phyloP scores from a whole-genome alignment of 2,329 filamentous ascomycete species.

The Xylaria sp. region DNA sequence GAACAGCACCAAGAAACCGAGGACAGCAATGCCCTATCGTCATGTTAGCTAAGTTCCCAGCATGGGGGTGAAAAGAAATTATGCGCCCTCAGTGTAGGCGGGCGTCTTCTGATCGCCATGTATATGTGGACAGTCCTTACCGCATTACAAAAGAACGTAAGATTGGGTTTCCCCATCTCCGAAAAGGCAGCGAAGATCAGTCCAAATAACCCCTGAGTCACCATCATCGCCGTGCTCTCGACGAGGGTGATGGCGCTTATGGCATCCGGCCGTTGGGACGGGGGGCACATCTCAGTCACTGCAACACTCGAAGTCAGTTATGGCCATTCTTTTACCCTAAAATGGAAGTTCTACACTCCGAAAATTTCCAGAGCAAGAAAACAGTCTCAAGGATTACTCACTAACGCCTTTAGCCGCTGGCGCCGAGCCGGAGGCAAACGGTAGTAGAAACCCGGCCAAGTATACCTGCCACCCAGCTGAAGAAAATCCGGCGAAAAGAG shows the following conservation, averaged over 20 bases:
- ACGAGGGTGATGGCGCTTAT: conserved; percentile 75
- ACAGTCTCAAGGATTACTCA: neutral
- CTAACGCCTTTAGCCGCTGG: conserved; percentile 74
- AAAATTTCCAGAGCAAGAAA: neutral
- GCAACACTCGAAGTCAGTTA: neutral
- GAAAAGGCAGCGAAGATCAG: conserved; percentile 73
- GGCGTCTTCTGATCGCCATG: neutral
- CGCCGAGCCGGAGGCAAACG: conserved; percentile 75
- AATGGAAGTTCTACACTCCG: neutral
- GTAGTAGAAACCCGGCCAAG: conserved; percentile 70
- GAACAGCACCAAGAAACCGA: conserved; percentile 59
- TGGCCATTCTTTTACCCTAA: neutral
- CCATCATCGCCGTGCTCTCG: conserved; percentile 73
- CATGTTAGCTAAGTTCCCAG: conserved; percentile 30
- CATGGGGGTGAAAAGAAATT: neutral
- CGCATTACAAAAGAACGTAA: conserved; percentile 75
- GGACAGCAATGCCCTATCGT: conserved; percentile 62
- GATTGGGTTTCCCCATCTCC: conserved; percentile 64
- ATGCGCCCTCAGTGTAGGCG: neutral
- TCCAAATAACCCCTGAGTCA: conserved; percentile 73
- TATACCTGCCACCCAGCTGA: conserved; percentile 75
- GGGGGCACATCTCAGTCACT: conserved; percentile 67
- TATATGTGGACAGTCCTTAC: conserved; percentile 51
- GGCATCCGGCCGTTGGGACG: conserved; percentile 70
- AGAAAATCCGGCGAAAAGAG: conserved; percentile 70